These are phyloP conservation scores for Hygrophila difformis DNA, from an alignment of 257 asterid species.

Conservation along the genomic window DNA sequence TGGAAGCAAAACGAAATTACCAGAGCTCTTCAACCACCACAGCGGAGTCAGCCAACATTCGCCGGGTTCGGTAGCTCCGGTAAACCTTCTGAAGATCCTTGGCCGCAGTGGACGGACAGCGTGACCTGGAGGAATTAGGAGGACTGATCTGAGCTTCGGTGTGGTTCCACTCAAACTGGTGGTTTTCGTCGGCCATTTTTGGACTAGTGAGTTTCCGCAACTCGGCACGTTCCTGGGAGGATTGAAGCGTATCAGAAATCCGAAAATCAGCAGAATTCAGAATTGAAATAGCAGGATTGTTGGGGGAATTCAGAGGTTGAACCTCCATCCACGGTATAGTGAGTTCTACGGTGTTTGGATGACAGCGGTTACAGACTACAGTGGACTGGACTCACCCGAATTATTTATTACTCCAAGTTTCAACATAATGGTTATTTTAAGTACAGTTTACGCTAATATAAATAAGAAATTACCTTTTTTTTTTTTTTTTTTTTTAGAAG, in stretches of 20 bases:
- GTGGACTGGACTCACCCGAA: too few species aligned
- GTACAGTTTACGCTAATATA: too few species aligned
- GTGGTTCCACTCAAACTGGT: neutral
- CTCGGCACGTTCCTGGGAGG: constrained; percentile 4
- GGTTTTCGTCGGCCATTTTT: constrained; percentile 1
- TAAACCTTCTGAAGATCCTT: constrained; percentile 71
- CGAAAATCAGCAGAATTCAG: constrained; percentile 20
- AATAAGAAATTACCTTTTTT: too few species aligned
- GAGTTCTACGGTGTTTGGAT: too few species aligned
- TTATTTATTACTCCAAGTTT: too few species aligned
- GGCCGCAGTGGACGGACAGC: constrained; percentile 34
- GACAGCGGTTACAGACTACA: too few species aligned
- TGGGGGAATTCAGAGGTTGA: constrained; percentile 26
- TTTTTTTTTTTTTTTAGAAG: too few species aligned
- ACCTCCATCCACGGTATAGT: too few species aligned
- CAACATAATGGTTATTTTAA: too few species aligned
- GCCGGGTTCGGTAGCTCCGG: constrained; percentile 72
- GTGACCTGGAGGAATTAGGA: constrained; percentile 5
- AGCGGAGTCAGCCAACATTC: constrained; percentile 78
- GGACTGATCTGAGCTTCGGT: constrained; percentile 14
- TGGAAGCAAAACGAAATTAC: constrained; percentile 18
- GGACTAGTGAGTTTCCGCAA: neutral
- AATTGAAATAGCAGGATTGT: constrained; percentile 7
- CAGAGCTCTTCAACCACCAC: constrained; percentile 72
- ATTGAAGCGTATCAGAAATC: constrained; percentile 12